phyloP scores from a whole-genome alignment of 441 rosid species.

The Flueggea neowawraea region DNA sequence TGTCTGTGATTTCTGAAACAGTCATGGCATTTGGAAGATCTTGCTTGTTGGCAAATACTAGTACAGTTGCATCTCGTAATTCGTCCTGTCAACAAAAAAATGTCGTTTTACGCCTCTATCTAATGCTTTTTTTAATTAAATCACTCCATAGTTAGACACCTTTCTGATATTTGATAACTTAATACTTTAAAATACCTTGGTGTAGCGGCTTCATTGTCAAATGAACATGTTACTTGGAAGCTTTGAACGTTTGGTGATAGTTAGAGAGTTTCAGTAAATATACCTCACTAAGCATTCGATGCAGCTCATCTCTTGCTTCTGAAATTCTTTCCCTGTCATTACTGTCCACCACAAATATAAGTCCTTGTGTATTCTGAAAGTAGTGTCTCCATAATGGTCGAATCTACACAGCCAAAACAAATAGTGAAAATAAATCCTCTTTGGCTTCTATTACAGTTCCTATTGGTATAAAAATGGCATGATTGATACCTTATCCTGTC shows the following conservation, averaged over 20 bases:
- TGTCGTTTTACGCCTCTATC: no score
- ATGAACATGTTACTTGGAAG: no score
- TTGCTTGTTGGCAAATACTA: constrained; percentile 31
- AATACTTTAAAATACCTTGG: no score
- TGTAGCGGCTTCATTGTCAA: no score
- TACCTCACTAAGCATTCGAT: constrained; percentile 18
- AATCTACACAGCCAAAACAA: constrained; percentile 9
- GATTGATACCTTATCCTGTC: constrained; percentile 33
- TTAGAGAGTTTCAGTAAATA: no score
- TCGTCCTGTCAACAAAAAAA: constrained; percentile 16
- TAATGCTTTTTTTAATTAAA: no score
- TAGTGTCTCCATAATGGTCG: constrained; percentile 32
- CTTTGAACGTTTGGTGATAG: no score
- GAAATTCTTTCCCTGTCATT: constrained; percentile 23
- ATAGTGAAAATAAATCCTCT: no score
- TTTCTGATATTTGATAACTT: no score
- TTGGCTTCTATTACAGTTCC: no score
- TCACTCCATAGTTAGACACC: no score
- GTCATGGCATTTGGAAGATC: constrained; percentile 32
- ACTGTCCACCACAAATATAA: constrained; percentile 28
- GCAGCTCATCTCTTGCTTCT: constrained; percentile 28
- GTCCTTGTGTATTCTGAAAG: constrained; percentile 27
- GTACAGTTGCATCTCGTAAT: constrained; percentile 23
- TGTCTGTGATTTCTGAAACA: constrained; percentile 24
- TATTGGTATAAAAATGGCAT: no score